Base-by-base conservation (phyloP, 768 basidiomycete genomes). In the Russula emetica region DNA sequence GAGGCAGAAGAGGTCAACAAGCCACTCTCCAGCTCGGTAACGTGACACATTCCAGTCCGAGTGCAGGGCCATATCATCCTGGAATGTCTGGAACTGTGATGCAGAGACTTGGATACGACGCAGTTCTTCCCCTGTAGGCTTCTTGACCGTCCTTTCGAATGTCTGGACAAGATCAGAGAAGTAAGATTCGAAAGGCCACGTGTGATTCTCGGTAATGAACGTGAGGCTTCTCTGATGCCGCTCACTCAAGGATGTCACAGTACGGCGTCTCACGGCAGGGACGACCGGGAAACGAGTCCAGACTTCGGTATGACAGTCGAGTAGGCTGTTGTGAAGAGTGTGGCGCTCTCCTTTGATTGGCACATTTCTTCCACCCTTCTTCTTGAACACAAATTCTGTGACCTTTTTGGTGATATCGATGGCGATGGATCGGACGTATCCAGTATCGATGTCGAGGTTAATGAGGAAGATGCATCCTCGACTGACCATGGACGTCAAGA, bases 1-100 rank as follows among this genome's bases (percentile, higher is more conserved):
- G 24, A 87, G 73, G 62, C 85, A 87, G 2, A 87, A 65, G 14
- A 86, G 71, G n/a, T 85, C 81, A 0, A 82, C 83, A 0, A 87
- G 70, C 86, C 86, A 86, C 69, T 87, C 84, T 36, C 86, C 85
- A 0, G 76, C 75, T 18, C 75, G 74, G 62, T 80, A 80, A 5
- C 67, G 67, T 3, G 83, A 82, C 2, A 75, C 58, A 14, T 70
- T 64, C 42, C 58, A 32, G 60, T 67, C 36, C 71, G 45, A 8
- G 1, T 45, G 45, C 4, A 24, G 10, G 18, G 45, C 34, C 66
- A 32, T 2, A 9, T 22, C 28, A 62, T 36, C 40, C 28, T 61
- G 9, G 58, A 80, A 75, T 11, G 70, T 59, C 0, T 68, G 34
- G 24, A 75, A 77, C 5, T 71, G 54, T 0, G 74, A 56, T 5